Conservation (phyloP, 2,329 filamentous ascomycete genomes). For the Fusarium solani-melongenae region DNA sequence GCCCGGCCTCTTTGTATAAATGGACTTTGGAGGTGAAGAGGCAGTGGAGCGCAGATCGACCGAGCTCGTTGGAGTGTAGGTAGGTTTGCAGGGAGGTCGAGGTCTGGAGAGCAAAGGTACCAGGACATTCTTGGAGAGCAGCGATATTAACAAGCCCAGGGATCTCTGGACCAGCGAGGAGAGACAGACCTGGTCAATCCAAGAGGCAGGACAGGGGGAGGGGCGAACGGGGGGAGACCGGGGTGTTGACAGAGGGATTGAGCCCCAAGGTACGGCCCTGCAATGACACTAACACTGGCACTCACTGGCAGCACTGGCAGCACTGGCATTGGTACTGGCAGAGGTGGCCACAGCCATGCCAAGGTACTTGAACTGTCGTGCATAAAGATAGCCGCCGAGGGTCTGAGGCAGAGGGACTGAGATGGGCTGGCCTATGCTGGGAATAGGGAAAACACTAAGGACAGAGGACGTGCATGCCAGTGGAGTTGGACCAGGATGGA, state of each 20-base stretch:
- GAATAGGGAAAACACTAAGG: slow-evolving; percentile 30
- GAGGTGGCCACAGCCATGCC: slow-evolving; percentile 8
- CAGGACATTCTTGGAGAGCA: slow-evolving; percentile 29
- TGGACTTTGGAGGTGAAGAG: slow-evolving; percentile 42
- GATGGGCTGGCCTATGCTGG: slow-evolving; percentile 20
- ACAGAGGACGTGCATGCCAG: slow-evolving; percentile 35
- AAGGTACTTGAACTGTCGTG: slow-evolving; percentile 43
- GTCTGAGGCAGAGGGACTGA: slow-evolving; percentile 27
- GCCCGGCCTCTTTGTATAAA: slow-evolving; percentile 44
- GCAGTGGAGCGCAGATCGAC: slow-evolving; percentile 43
- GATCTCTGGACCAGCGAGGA: slow-evolving; percentile 28
- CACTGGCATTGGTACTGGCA: background rate
- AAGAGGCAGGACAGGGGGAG: slow-evolving; percentile 22
- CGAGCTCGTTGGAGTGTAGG: slow-evolving; percentile 29
- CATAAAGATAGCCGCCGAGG: slow-evolving; percentile 47
- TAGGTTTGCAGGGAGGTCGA: slow-evolving; percentile 30
- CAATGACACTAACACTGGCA: slow-evolving; percentile 25
- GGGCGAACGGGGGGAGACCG: slow-evolving; percentile 12
- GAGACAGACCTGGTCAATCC: slow-evolving; percentile 21
- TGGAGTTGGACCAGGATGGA: slow-evolving; percentile 35
- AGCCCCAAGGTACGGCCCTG: slow-evolving; percentile 34
- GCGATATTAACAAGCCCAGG: slow-evolving; percentile 39
- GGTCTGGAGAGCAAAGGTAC: slow-evolving; percentile 32
- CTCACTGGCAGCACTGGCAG: background rate
- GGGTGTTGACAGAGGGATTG: slow-evolving; percentile 29